These are phyloP conservation scores for Candida multigemmis DNA, from an alignment of 805 yeast genomes.

Conservation along the genomic window DNA sequence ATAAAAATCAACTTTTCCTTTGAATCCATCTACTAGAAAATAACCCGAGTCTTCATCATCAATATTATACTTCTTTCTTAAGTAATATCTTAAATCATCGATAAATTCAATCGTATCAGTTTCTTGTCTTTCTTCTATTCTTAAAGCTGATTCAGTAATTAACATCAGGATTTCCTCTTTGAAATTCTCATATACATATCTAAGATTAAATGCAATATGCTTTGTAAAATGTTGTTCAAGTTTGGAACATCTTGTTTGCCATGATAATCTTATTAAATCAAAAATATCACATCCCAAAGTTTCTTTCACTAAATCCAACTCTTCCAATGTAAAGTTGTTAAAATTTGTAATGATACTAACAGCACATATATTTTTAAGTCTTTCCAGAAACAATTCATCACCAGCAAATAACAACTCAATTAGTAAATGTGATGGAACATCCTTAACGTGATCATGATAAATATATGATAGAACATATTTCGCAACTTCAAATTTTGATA, in stretches of 20 bases:
- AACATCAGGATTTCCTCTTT: no score
- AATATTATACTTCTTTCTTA: conserved; percentile 31
- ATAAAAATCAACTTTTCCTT: conserved; percentile 4
- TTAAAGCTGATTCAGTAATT: conserved; percentile 37
- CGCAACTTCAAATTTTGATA: conserved; percentile 16
- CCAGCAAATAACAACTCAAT: conserved; percentile 52
- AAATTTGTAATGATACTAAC: conserved; percentile 29
- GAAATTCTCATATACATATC: conserved; percentile 16
- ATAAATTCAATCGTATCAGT: conserved; percentile 74
- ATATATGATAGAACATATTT: conserved; percentile 46
- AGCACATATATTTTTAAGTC: conserved; percentile 58
- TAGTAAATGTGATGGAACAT: conserved; percentile 40
- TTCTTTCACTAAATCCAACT: conserved; percentile 10
- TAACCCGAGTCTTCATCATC: conserved; percentile 14
- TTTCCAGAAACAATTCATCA: conserved; percentile 51
- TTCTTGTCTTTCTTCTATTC: conserved; percentile 55
- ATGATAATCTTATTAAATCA: conserved; percentile 53
- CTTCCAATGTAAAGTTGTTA: conserved; percentile 9
- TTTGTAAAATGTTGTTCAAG: conserved; percentile 58
- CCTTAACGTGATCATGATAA: conserved; percentile 47
- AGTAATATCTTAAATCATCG: conserved; percentile 66
- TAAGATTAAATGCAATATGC: conserved; percentile 43
- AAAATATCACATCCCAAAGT: conserved; percentile 32
- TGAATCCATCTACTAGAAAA: conserved; percentile 13
- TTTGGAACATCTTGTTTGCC: conserved; percentile 59